phyloP scores from a whole-genome alignment of 176 grass and related monocot genomes.

The Ananas comosus region DNA sequence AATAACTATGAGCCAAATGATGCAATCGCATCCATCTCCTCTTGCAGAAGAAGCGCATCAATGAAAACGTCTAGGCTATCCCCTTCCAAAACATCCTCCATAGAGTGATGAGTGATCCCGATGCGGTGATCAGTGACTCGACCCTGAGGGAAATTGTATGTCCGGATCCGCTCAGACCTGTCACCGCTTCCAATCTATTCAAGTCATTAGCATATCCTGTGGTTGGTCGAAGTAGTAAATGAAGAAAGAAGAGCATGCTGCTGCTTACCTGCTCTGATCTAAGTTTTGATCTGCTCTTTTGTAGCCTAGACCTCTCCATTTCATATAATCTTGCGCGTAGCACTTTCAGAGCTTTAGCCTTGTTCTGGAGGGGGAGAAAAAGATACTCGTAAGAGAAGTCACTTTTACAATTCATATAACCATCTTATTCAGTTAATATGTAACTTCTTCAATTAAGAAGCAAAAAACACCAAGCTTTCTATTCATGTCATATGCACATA shows the following conservation, averaged over 20 bases:
- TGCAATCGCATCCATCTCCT: slow-evolving; percentile 81
- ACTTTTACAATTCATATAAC: too few relatives aligned
- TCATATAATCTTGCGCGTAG: slow-evolving; percentile 76
- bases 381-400: background rate
- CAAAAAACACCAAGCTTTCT: too few relatives aligned
- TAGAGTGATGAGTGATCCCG: slow-evolving; percentile 71
- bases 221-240: background rate
- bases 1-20: slow-evolving; percentile 37
- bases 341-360: slow-evolving; percentile 91
- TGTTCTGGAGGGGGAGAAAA: slow-evolving; percentile 42
- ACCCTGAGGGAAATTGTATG: slow-evolving; percentile 93
- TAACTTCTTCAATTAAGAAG: too few relatives aligned
- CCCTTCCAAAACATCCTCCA: slow-evolving; percentile 72
- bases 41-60: slow-evolving; percentile 52
- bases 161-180: slow-evolving; percentile 78
- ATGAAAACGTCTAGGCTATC: slow-evolving; percentile 70
- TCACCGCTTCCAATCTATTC: slow-evolving; percentile 75
- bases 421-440: too few relatives aligned
- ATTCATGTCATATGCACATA: too few relatives aligned
- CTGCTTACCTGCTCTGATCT: slow-evolving; percentile 54
- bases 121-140: slow-evolving; percentile 80
- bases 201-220: background rate
- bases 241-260: slow-evolving; percentile 1
- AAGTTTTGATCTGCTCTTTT: slow-evolving; percentile 75
- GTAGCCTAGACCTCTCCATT: slow-evolving; percentile 69